Evolutionary conservation across 2,329 filamentous ascomycete genomes (phyloP), one percentile per base, ranked within the genome.

Genomic region (Exserohilum rostratum): DNA sequence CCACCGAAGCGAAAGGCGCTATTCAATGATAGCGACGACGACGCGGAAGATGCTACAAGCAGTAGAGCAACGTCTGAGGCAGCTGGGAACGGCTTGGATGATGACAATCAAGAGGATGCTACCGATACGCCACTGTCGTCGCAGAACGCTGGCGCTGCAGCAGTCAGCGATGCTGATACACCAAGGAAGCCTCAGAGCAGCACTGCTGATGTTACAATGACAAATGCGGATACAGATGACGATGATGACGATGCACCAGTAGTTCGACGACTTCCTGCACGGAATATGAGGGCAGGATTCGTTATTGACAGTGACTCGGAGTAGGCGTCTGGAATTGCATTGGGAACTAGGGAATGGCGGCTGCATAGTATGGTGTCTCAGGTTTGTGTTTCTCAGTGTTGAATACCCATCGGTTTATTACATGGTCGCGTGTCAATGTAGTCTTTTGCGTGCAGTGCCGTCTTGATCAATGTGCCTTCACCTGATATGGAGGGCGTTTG

Each of bases 251-350:
- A 76, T 35, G 69, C 62, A 35, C 63, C 72, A 42, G 69, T 73
- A 15, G 64, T 69, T 12, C 66, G 69, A 7, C 75, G 75, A 47
- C 66, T 70, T 12, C 64, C 65, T 13, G 72, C 72, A 34, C 72
- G 77, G 27, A 74, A 65, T 43, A 70, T 68, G 37, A 68, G 78
- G 46, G 78, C 75, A 33, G 77, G 76, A 0, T 79, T 80, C 55
- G 64, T 81, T 34, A 65, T 80, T 64, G 77, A 78, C 42, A 78
- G 78, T 51, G 78, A 80, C 64, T 76, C 74, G 22, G 75, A 77
- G 53, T 77, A 65, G 65, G 5, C 13, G 15, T 13, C n/a, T 22
- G 29, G n/a, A 29, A 17, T 37, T 13, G 6, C 33, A 27, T 49
- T 38, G 47, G 46, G 46, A 30, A 22, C 13, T 18, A 50, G 10